Evolutionary conservation across 2,329 filamentous ascomycete genomes (phyloP), one percentile per base, ranked within the genome.

Genomic region (Daldinia sp.): DNA sequence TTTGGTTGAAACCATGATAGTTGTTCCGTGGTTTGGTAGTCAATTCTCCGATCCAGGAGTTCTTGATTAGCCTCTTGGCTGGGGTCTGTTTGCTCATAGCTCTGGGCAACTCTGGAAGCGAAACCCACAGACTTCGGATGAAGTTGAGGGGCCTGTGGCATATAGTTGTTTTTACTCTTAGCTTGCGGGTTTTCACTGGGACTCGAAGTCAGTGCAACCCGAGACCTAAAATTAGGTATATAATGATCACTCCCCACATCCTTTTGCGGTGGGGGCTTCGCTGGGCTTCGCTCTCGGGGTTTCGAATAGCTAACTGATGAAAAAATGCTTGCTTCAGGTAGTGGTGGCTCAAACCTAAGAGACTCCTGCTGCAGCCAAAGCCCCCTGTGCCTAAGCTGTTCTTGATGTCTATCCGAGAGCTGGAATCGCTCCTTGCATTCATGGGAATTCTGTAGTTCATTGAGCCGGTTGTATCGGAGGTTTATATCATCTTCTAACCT

Each of bases 91-190:
- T 54, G 13, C 4, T 37, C 58, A 27, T 66, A 50, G 4, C 23
- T 39, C 37, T 54, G 48, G 17, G 41, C 49, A 4, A 63, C 23
- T 45, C 43, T 63, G 21, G 15, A 25, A 43, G 65, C 53, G 47
- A 68, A 65, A 0, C 58, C 57, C 21, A 66, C 19, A 9, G 65
- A 61, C 34, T 34, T 63, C 7, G 52, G 59, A 25, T 66, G 30
- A 43, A 63, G 49, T 23, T 30, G 56, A 6, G 53, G 58, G 13
- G 23, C 52, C 35, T 51, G 50, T 10, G 43, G 11, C 23, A 37
- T 15, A 37, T 17, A 10, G 15, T 56, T 32, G 10, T 49, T 35
- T 51, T 17, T 4, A 43, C 30, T 30, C 30, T 23, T 39, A 7
- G 27, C 27, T n/a, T 25, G 32, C 30, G 49, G 29, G 15, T 7